Evolutionary conservation across 768 basidiomycete genomes (phyloP), one percentile per base, ranked within the genome.

Genomic region (Termitomyces titanicus): DNA sequence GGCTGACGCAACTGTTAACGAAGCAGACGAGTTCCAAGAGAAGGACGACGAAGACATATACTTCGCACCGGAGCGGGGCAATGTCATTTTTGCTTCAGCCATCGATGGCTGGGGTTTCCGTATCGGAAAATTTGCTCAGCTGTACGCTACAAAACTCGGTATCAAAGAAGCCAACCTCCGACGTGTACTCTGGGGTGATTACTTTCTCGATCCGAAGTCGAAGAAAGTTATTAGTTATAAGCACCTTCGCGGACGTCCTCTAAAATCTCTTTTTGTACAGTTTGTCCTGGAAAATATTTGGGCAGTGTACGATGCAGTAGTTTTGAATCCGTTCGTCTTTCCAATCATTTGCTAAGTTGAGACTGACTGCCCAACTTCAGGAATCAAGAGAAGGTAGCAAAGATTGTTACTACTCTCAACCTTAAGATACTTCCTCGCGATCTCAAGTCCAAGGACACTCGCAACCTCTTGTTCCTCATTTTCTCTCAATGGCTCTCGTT

Each of bases 71-170:
- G 92, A 94, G 66, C 82, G 84, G 49, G 97, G 97, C 18, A 98
- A 98, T 66, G 97, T 99, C 42, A 80, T 98, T 31, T 99, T 99
- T 66, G 91, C 95, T 0, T 94, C 90, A 29, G 97, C 96, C 3
- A 84, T 98, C 53, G 94, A 98, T 61, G 94, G 96, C 4, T 98
- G 96, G 96, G 97, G 95, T 0, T 99, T 99, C 74, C 82, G 96
- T 42, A 79, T 98, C 8, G 86, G 88, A 43, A 92, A 92, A 66
- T 99, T 99, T 64, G 94, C 97, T 0, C 86, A 94, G 66, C 75
- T 98, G 9, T 98, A 94, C 70, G 89, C 92, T 0, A 77, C 82
- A 37, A 98, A 96, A 69, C 80, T 99, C 12, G 90, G 92, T 25
- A 88, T 98, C 64, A 89, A 90, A 67, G 96, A 98, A 72, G 77